Evolutionary conservation across 106 monocot species (phyloP).

Genomic region (Narthecium ossifragum): DNA sequence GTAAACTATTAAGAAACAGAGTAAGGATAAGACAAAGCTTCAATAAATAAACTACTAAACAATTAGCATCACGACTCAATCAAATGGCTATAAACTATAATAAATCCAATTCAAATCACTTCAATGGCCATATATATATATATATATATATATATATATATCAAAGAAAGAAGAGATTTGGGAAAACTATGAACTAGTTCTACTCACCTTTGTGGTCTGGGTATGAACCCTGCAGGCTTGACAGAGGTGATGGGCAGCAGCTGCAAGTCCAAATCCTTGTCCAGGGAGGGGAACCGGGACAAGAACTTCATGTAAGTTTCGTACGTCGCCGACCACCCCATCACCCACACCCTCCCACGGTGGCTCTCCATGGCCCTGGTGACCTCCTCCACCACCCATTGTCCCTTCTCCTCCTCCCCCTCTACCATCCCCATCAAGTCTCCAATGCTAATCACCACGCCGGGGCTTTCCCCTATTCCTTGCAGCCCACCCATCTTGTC

Average conservation of each 20-base stretch:
- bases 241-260: conserved; percentile 31
- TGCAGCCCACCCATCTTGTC: conserved; percentile 27
- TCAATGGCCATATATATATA: no score
- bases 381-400: conserved; percentile 39
- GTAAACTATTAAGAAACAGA: not conserved
- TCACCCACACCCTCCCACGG: conserved; percentile 41
- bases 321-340: conserved; percentile 60
- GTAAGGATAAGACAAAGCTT: no score
- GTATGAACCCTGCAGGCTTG: conserved; percentile 1
- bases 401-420: conserved; percentile 10
- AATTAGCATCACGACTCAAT: no score
- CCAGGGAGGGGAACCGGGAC: conserved; percentile 24
- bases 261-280: conserved; percentile 41
- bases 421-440: conserved; percentile 57
- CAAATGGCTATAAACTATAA: no score
- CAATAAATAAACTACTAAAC: no score
- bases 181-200: no score
- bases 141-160: no score
- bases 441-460: conserved; percentile 42
- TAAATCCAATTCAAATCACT: no score
- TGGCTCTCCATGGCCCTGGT: conserved; percentile 36
- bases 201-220: conserved; percentile 14
- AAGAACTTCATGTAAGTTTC: conserved; percentile 43
- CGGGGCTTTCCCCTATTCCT: conserved; percentile 4
- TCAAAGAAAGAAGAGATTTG: no score